A percentile compares a stretch with the other conserved stretches of the same genome.
Conservation (phyloP, 2,329 filamentous ascomycete species). For the Beauveria pseudobassiana region DNA sequence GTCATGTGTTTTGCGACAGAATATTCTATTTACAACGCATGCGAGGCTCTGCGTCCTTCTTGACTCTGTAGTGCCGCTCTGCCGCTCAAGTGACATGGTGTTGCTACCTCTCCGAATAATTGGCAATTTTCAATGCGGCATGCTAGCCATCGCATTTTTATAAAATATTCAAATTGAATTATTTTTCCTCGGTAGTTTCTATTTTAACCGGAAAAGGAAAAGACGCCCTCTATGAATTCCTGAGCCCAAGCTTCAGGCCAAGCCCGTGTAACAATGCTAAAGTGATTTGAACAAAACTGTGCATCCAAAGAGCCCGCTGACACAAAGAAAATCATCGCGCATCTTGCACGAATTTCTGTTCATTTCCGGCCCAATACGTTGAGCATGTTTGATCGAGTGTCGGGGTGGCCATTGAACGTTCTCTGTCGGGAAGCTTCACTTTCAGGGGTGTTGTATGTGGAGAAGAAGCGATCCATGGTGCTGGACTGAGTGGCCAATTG, state of each 20-base stretch:
- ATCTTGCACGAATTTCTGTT: neutral
- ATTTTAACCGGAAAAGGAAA: neutral
- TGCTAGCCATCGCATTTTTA: neutral
- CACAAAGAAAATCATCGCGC: neutral
- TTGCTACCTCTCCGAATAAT: neutral
- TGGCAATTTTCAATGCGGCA: too few species aligned
- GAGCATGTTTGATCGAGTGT: slow-evolving; percentile 28
- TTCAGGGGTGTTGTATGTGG: slow-evolving; percentile 29
- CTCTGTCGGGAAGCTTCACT: slow-evolving; percentile 27
- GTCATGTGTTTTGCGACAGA: too few species aligned
- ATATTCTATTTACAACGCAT: too few species aligned
- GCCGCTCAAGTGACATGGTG: neutral
- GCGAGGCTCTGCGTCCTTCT: too few species aligned
- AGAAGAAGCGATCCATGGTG: slow-evolving; percentile 30
- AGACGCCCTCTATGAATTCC: too few species aligned
- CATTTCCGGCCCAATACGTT: slow-evolving; percentile 27
- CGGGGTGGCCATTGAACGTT: slow-evolving; percentile 26
- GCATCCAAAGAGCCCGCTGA: too few species aligned
- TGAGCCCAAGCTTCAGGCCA: neutral
- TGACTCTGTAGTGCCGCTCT: too few species aligned
- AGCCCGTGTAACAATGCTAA: neutral
- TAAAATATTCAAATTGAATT: neutral
- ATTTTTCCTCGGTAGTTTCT: neutral
- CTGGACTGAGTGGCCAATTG: slow-evolving; percentile 26
- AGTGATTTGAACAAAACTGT: neutral